Base-by-base conservation (phyloP, 1,284 basidiomycete species). In the Ceratobasidium papillatum region DNA sequence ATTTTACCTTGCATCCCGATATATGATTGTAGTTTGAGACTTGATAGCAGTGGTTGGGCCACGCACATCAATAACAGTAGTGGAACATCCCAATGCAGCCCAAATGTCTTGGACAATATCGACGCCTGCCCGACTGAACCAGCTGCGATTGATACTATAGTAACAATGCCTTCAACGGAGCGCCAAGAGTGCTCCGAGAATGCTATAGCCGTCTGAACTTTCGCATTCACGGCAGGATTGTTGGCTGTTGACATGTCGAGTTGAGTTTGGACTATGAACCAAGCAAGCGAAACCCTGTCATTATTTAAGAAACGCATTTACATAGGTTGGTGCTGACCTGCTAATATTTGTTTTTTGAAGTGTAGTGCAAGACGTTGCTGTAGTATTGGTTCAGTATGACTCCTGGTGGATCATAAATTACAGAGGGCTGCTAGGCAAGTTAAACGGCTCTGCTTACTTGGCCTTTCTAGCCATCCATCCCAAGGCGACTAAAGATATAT, bases 171-270 rank as follows among this genome's bases (percentile, higher is more conserved):
- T 19, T 45, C 34, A 12, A 58, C n/a, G 30, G 36, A 12, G 22
- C 32, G 12, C 52, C 30, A 69, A 51, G 66, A 32, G 14, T 38
- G 22, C 17, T 19, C 22, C 25, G 66, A 45, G 54, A 54, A 69
- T 3, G 12, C 52, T 27, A 32, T 27, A 22, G 66, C 75, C 19
- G 27, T 47, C 22, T 56, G 25, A n/a, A 76, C 30, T 45, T 76
- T 52, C 19, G 75, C 49, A 32, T 49, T 43, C 25, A 74, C 49
- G 9, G 56, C 71, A n/a, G 62, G 43, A 22, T 59, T 45, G 17
- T 61, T 38, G 17, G 71, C 54, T 22, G 75, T 74, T 8, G 68
- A 41, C 22, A 76, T 51, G 58, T 76, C 75, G 27, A 76, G 51
- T 22, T 59, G 74, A 9, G 30, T 52, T 51, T 76, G 17, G 43